Evolutionary conservation across 495 filamentous ascomycete species (phyloP), one percentile per base, ranked within the genome.

Genomic region (Talaromyces borbonicus): DNA sequence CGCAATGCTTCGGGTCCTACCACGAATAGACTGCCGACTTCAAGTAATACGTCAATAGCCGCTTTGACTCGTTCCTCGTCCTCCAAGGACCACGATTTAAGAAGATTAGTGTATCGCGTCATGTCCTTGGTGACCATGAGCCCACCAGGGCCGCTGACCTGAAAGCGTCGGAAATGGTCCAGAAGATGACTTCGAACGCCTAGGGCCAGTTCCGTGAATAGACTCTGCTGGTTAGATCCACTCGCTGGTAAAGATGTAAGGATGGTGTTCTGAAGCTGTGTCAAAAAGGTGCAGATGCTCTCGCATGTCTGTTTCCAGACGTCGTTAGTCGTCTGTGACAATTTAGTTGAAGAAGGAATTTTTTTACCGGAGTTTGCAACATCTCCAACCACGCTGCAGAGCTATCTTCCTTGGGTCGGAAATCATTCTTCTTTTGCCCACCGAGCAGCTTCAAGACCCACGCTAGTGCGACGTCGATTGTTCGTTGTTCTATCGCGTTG

Each of bases 61-160:
- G 57, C 60, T 50, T 65, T 63, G 42, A 56, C 43, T 22, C 66
- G 63, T 31, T 85, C 83, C 51, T 84, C 84, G 5, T 27, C 18
- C 24, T 66, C 61, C 12, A 90, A 72, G 16, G 82, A 78, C 83
- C 87, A 94, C 35, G 80, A 81, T 46, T 83, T 78, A 35, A 97
- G 71, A 18, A 93, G 69, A 37, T 87, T 79, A 4, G 85, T 80
- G 58, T 99, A 99, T 53, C 84, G 86, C 12, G 85, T 87, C 53
- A 96, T 84, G 60, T 99, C 93, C 72, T 95, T 95, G 38, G 84
- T 88, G 20, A 97, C 87, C 78, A 96, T 90, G 32, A 99, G 73
- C 1, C 87, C 92, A 37, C 93, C 93, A 0, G 89, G 84, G 25
- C 88, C 85, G 58, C 85, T 94, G 31, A 97, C 87, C 35, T 77